Conservation (phyloP, 1,284 basidiomycete species). For the Pisolithus thermaeus region DNA sequence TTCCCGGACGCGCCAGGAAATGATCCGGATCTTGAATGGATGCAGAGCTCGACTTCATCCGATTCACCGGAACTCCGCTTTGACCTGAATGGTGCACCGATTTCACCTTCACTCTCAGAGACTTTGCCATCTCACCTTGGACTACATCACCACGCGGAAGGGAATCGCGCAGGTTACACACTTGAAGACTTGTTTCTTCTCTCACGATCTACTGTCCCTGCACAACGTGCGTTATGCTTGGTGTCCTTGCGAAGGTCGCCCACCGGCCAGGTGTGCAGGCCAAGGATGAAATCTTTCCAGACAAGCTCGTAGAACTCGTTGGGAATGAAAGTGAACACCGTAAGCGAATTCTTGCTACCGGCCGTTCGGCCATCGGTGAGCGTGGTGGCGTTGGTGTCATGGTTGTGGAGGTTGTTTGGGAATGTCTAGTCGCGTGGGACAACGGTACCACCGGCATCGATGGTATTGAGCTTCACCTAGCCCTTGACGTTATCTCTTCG, state of each 20-base stretch:
- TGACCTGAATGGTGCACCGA: conserved; percentile 65
- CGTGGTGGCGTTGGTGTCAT: conserved; percentile 61
- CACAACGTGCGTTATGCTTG: conserved; percentile 79
- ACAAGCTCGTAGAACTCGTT: conserved; percentile 35
- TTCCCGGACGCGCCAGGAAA: conserved; percentile 71
- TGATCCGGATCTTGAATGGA: conserved; percentile 77
- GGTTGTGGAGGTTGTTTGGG: conserved; percentile 68
- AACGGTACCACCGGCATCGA: conserved; percentile 34
- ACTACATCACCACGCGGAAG: no score
- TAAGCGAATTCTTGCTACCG: conserved; percentile 59
- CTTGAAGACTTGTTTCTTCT: conserved; percentile 83
- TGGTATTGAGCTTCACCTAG: conserved; percentile 37
- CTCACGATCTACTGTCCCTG: conserved; percentile 75
- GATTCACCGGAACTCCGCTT: conserved; percentile 48
- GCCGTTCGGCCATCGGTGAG: conserved; percentile 57
- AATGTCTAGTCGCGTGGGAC: conserved; percentile 61
- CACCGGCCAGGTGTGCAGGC: conserved; percentile 33
- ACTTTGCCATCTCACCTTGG: conserved; percentile 77
- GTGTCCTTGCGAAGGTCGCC: conserved; percentile 62
- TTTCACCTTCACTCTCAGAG: conserved; percentile 46
- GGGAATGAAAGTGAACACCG: conserved; percentile 41
- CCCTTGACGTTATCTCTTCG: conserved; percentile 32
- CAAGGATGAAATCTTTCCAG: conserved; percentile 20
- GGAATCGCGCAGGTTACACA: conserved; percentile 80
- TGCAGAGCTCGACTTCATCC: conserved; percentile 34